Base-by-base conservation (phyloP, 352 stramenopile genomes). In the Blastocystis sp. region DNA sequence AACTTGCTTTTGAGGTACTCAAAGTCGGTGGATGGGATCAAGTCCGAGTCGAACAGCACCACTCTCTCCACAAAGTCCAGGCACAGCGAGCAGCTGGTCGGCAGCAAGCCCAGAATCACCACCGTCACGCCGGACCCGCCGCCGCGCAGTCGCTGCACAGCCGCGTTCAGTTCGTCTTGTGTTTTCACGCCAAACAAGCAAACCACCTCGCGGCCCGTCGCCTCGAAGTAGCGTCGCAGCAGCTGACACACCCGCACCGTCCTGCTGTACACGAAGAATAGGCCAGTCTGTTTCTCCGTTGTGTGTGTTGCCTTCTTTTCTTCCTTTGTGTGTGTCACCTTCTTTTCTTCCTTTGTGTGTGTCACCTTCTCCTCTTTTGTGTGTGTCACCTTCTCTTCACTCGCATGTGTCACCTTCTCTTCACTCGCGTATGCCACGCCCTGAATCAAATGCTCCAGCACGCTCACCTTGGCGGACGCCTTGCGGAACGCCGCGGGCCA, bases 111-210 rank as follows among this genome's bases (percentile, higher is more conserved):
- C 11, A 84, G 45, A 59, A 84, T 66, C 10, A 63, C 24, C 21
- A 84, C 48, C 14, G 38, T 38, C 40, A 69, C 66, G 21, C 74
- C 74, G 38, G 68, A 14, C 34, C 14, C 21, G 4, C 21, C 38
- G 40, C 69, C 21, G n/a, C 60, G 54, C 17, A 34, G 2, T 0
- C 24, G 9, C n/a, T n/a, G 21, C 19, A 69, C 34, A 4, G 9
- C 2, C 14, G 21, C 24, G 28, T 68, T 62, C 10, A 84, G 48
- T 38, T 84, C 54, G 17, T 84, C 21, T 28, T 69, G n/a, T 6
- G 74, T 84, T 9, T n/a, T 28, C 42, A 84, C 60, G 19, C 74
- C 74, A 69, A 84, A 84, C 34, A 84, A 19, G 3, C 74, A 24
- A 48, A 84, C 9, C 24, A 68, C 54, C 40, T 7, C 48, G 48